Conservation (phyloP, 1,284 basidiomycete genomes). For the Trichosporon sp. region DNA sequence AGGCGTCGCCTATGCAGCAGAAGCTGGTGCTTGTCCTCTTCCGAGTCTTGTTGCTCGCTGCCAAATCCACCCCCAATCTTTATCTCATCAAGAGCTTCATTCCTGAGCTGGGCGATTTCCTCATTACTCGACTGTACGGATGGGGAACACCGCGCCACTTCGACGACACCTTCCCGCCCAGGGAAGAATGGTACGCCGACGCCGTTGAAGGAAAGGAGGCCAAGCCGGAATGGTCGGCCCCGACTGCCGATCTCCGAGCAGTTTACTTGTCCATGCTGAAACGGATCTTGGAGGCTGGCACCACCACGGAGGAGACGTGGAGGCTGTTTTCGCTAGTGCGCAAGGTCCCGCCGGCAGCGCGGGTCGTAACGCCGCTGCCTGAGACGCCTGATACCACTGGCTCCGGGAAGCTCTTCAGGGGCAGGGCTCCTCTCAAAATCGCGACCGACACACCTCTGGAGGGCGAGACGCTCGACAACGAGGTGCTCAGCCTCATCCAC, state of each 20-base stretch:
- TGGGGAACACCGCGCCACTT: slow-evolving; percentile 24
- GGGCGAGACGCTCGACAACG: slow-evolving; percentile 27
- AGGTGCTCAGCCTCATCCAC: slow-evolving; percentile 39
- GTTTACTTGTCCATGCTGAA: slow-evolving; percentile 34
- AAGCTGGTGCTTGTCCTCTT: slow-evolving; percentile 25
- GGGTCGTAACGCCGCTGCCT: neutral
- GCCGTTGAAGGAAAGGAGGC: slow-evolving; percentile 16
- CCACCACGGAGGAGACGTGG: slow-evolving; percentile 32
- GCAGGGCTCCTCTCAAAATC: slow-evolving; percentile 3
- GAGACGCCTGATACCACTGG: slow-evolving; percentile 1
- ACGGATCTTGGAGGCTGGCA: slow-evolving; percentile 35
- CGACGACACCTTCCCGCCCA: slow-evolving; percentile 33
- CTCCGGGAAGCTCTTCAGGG: neutral
- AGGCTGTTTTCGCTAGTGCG: slow-evolving; percentile 37
- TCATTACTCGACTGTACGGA: slow-evolving; percentile 35
- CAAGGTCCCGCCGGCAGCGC: slow-evolving; percentile 19
- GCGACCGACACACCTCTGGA: neutral
- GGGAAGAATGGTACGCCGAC: slow-evolving; percentile 32
- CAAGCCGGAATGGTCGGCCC: slow-evolving; percentile 23
- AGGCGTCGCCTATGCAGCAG: neutral
- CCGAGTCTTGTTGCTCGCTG: slow-evolving; percentile 22
- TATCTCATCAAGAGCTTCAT: slow-evolving; percentile 27
- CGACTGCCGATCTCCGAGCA: slow-evolving; percentile 17
- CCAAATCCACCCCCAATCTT: slow-evolving; percentile 19
- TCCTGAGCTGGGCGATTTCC: slow-evolving; percentile 31